phyloP scores from a whole-genome alignment of 805 yeast species.

The Isabelozyma gotoi region DNA sequence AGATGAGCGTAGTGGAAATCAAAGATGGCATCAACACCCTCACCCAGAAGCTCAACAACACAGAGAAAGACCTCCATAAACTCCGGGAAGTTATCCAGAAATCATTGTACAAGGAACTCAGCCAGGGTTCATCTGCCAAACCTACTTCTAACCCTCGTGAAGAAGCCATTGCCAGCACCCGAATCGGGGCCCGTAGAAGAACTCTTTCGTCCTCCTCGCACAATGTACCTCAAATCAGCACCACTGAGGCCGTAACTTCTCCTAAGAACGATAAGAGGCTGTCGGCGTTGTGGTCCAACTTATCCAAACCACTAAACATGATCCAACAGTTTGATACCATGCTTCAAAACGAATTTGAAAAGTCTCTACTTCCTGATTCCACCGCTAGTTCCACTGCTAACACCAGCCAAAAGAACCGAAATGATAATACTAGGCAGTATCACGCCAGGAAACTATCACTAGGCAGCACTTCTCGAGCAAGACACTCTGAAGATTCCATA shows the following conservation, averaged over 20 bases:
- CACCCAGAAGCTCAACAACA: slow-evolving; percentile 33
- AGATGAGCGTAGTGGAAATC: slow-evolving; percentile 64
- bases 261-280: slow-evolving; percentile 5
- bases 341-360: slow-evolving; percentile 66
- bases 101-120: slow-evolving; percentile 43
- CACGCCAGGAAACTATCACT: background rate
- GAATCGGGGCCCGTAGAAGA: slow-evolving; percentile 19
- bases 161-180: slow-evolving; percentile 30
- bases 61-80: slow-evolving; percentile 50
- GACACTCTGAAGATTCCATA: slow-evolving; percentile 26
- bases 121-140: slow-evolving; percentile 8
- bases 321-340: slow-evolving; percentile 68
- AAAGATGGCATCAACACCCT: slow-evolving; percentile 54
- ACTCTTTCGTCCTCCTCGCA: slow-evolving; percentile 8
- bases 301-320: slow-evolving; percentile 55
- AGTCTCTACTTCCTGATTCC: slow-evolving; percentile 20
- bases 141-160: slow-evolving; percentile 24
- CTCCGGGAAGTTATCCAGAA: slow-evolving; percentile 49
- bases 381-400: background rate
- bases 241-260: background rate
- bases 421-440: background rate
- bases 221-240: background rate
- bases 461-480: slow-evolving; percentile 5
- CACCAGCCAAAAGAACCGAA: background rate
- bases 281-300: slow-evolving; percentile 30